Evolutionary conservation across 148 eudicot genomes (phyloP).

Genomic region (Tetragonia tetragonoides): DNA sequence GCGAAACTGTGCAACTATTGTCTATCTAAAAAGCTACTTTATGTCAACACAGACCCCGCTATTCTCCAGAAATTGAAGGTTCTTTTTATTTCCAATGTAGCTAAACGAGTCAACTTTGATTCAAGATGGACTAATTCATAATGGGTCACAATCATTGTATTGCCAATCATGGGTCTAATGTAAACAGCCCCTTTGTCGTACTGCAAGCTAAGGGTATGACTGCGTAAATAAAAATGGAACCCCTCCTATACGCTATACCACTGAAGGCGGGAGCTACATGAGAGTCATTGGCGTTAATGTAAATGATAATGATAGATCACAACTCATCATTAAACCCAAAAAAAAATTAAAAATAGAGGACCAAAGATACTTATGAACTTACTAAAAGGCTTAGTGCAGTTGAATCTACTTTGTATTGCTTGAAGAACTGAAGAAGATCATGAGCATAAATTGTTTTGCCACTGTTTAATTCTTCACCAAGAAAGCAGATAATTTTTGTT

Average conservation of each 20-base stretch:
- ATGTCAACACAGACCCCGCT: background rate
- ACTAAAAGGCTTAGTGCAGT: conserved; percentile 51
- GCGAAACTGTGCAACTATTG: background rate
- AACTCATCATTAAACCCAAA: background rate
- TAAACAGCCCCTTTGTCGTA: too few relatives aligned
- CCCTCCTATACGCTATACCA: too few relatives aligned
- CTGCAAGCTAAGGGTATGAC: too few relatives aligned
- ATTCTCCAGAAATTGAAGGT: background rate
- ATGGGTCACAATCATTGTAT: background rate
- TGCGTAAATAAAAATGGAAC: too few relatives aligned
- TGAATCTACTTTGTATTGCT: conserved; percentile 46
- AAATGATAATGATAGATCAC: background rate
- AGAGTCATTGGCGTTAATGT: too few relatives aligned
- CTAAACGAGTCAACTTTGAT: too few relatives aligned
- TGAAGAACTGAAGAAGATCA: conserved; percentile 42
- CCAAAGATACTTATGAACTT: conserved; percentile 28
- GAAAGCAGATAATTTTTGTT: background rate
- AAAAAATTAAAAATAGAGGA: background rate
- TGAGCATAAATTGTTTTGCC: conserved; percentile 21
- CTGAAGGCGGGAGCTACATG: too few relatives aligned
- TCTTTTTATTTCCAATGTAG: too few relatives aligned
- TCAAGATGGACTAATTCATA: too few relatives aligned
- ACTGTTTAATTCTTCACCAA: conserved; percentile 26
- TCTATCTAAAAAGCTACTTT: background rate
- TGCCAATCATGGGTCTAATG: background rate